Evolutionary conservation across 116 monocot genomes (phyloP).

Genomic region (Thalassia testudinum): DNA sequence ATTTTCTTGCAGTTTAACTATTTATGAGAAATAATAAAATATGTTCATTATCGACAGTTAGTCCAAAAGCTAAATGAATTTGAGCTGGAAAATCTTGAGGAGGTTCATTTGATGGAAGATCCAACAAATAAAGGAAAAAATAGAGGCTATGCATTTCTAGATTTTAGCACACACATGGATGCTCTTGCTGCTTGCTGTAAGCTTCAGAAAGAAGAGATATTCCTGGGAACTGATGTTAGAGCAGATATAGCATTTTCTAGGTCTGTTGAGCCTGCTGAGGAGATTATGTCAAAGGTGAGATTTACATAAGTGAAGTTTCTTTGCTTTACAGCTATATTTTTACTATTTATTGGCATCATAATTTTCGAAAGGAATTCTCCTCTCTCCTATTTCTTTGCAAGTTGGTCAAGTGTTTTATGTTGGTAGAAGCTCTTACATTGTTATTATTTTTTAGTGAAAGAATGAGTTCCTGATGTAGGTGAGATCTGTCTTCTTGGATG

Average conservation of each 20-base stretch:
- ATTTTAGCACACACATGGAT: conserved; percentile 27
- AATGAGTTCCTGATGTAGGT: conserved; percentile 22
- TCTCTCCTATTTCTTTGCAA: too few species aligned
- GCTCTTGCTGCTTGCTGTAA: conserved; percentile 22
- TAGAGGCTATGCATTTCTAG: conserved; percentile 31
- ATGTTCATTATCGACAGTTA: conserved; percentile 1
- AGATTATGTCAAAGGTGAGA: conserved; percentile 18
- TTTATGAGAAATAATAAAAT: neutral
- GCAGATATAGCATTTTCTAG: conserved; percentile 18
- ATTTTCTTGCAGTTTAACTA: neutral
- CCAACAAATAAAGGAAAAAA: conserved; percentile 16
- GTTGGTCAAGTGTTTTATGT: too few species aligned
- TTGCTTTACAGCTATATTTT: neutral
- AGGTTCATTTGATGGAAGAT: conserved; percentile 14
- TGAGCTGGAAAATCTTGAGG: conserved; percentile 21
- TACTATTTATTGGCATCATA: neutral
- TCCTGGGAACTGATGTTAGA: conserved; percentile 14
- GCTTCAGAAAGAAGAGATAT: conserved; percentile 14
- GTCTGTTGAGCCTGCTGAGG: conserved; percentile 9
- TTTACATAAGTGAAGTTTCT: neutral
- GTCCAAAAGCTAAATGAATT: conserved; percentile 10
- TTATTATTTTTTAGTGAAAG: too few species aligned
- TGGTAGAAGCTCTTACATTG: too few species aligned
- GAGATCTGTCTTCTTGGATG: conserved; percentile 76
- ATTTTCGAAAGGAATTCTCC: conserved; percentile 16